Evolutionary conservation across 345 rosid species (phyloP), one percentile per base, ranked within the genome.

Genomic region (Crucihimalaya himalaica): DNA sequence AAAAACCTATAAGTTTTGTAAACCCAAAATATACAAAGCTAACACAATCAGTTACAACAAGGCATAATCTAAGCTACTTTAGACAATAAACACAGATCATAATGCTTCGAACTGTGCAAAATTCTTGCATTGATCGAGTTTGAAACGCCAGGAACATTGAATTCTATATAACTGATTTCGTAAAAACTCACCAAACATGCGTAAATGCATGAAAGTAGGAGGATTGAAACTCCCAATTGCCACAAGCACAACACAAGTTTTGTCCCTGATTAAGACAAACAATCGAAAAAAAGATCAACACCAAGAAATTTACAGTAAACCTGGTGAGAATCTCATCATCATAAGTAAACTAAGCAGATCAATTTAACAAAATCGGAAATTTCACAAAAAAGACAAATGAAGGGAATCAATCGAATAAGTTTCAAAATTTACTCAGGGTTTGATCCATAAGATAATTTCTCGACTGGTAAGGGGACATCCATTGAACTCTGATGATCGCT

Each of bases 191-290:
- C 98, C 97, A 80, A 95, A 87, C 86, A 95, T 79, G 64, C 97
- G 97, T 74, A 90, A 72, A 81, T 89, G 99, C 97, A 95, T 95
- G 73, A 81, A 84, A 62, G 97, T 95, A 2, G 99, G 99, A 80
- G 99, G 99, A 79, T 90, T 95, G 89, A 95, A 95, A 79, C 96
- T 88, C 54, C 99, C 97, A 21, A 90, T 85, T 13, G 92, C 89
- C 42, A 92, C 92, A 52, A 95, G 86, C 76, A 87, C 89, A 12
- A 86, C 96, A 81, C 19, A 68, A 31, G 70, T 70, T 67, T 78
- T 81, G 67, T 75, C 83, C 82, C 86, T 84, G 77, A 35, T 60
- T 67, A 60, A 73, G 2, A 67, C 8, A 65, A 34, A 35, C 35
- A n/a, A 59, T 47, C 5, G 8, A 15, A 34, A 1, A 63, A 19